phyloP scores from a whole-genome alignment of 139 green algal genomes.

The Volvox africanus region DNA sequence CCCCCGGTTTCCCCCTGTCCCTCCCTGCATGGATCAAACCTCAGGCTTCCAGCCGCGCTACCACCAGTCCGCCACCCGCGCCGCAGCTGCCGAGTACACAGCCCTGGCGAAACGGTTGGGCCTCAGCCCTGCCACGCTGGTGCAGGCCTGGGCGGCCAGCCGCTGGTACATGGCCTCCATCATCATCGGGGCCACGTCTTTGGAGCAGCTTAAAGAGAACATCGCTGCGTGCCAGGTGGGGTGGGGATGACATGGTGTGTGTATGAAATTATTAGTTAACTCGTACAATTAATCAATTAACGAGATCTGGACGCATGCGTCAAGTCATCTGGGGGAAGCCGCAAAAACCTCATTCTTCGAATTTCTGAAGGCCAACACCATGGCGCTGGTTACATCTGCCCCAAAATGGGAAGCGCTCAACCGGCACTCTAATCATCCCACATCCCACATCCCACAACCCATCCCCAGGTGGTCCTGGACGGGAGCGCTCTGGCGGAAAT shows the following conservation, averaged over 20 bases:
- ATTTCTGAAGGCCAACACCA: background rate
- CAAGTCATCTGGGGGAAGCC: too few relatives aligned
- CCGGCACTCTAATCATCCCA: background rate
- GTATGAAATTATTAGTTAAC: too few relatives aligned
- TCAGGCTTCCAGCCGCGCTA: conserved; percentile 71
- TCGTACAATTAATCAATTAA: too few relatives aligned
- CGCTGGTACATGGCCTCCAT: conserved; percentile 63
- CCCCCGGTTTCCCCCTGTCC: background rate
- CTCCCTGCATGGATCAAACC: background rate
- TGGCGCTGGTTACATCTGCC: background rate
- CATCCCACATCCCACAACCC: background rate
- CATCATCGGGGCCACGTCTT: conserved; percentile 74
- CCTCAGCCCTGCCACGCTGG: conserved; percentile 70
- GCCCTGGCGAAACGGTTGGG: conserved; percentile 73
- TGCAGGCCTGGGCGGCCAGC: conserved; percentile 33
- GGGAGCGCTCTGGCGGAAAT: conserved; percentile 57
- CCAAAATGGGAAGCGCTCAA: background rate
- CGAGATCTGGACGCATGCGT: too few relatives aligned
- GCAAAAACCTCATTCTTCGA: background rate
- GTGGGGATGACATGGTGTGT: background rate
- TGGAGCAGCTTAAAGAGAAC: conserved; percentile 70
- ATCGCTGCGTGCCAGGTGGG: conserved; percentile 53
- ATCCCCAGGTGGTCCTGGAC: conserved; percentile 35
- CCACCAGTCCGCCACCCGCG: conserved; percentile 46
- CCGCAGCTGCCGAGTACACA: conserved; percentile 70